phyloP scores from a whole-genome alignment of 495 filamentous ascomycete genomes.

The Talaromyces thailandensis region DNA sequence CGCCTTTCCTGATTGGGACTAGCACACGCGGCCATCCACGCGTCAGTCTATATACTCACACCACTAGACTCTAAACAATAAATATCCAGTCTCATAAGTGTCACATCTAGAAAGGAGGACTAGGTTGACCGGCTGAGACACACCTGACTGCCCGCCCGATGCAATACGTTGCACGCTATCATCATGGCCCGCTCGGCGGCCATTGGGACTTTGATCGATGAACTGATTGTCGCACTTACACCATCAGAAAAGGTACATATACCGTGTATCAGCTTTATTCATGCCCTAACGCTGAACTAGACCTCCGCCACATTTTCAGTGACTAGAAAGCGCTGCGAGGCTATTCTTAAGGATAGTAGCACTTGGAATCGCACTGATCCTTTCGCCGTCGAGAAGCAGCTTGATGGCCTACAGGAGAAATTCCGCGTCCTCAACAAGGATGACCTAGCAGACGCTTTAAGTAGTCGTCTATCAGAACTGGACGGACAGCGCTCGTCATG shows the following conservation, averaged over 20 bases:
- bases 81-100: not conserved
- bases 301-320: slow-evolving; percentile 16
- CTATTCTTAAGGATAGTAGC: slow-evolving; percentile 34
- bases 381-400: slow-evolving; percentile 66
- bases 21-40: slow-evolving; percentile 9
- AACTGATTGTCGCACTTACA: slow-evolving; percentile 24
- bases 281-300: slow-evolving; percentile 30
- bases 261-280: slow-evolving; percentile 25
- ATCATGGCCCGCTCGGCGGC: slow-evolving; percentile 41
- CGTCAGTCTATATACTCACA: not conserved
- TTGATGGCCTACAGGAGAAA: slow-evolving; percentile 81
- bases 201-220: slow-evolving; percentile 24
- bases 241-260: slow-evolving; percentile 31
- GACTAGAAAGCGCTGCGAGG: slow-evolving; percentile 22
- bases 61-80: not conserved
- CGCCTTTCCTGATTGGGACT: slow-evolving; percentile 23
- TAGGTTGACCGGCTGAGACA: not conserved
- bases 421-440: slow-evolving; percentile 73
- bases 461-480: slow-evolving; percentile 52
- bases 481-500: slow-evolving; percentile 43
- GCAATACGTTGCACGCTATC: not conserved
- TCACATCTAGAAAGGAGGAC: not conserved
- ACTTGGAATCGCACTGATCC: slow-evolving; percentile 72
- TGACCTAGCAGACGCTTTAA: slow-evolving; percentile 68
- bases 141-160: not conserved